Percentiles rank a stretch among this genome's conserved stretches.
These are phyloP conservation scores for Emergomyces africanus DNA, from an alignment of 2,329 filamentous ascomycete genomes.

Conservation along the genomic window DNA sequence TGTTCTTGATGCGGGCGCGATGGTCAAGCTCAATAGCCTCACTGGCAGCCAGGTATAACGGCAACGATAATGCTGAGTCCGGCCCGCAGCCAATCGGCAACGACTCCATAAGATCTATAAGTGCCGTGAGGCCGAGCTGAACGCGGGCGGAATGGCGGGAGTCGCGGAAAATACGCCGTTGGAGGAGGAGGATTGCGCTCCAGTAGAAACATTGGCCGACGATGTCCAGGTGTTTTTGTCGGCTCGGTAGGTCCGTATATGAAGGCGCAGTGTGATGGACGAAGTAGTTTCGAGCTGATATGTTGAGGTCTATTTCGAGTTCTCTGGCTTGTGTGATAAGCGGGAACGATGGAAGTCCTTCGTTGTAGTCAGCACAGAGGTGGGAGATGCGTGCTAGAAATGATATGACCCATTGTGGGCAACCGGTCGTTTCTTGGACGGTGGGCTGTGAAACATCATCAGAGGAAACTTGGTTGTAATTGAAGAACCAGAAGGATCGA, in stretches of 20 bases:
- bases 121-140: not conserved
- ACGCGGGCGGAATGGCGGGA: not conserved
- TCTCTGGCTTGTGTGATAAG: not conserved
- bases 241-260: not conserved
- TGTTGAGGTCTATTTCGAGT: not conserved
- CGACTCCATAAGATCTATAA: not conserved
- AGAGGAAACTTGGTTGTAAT: not conserved
- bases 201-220: slow-evolving; percentile 3
- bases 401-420: slow-evolving; percentile 1
- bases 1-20: not conserved
- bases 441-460: not conserved
- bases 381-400: not conserved
- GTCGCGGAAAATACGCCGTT: not conserved
- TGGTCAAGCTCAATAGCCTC: slow-evolving; percentile 1
- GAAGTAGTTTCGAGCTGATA: slow-evolving; percentile 1
- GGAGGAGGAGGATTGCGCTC: not conserved
- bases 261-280: not conserved
- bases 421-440: slow-evolving; percentile 1
- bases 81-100: slow-evolving; percentile 1
- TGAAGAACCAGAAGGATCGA: not conserved
- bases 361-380: not conserved
- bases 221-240: not conserved
- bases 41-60: not conserved
- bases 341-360: not conserved
- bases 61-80: not conserved